Base-by-base conservation (phyloP, 108 stramenopile genomes). In the Cyclotella cryptica region DNA sequence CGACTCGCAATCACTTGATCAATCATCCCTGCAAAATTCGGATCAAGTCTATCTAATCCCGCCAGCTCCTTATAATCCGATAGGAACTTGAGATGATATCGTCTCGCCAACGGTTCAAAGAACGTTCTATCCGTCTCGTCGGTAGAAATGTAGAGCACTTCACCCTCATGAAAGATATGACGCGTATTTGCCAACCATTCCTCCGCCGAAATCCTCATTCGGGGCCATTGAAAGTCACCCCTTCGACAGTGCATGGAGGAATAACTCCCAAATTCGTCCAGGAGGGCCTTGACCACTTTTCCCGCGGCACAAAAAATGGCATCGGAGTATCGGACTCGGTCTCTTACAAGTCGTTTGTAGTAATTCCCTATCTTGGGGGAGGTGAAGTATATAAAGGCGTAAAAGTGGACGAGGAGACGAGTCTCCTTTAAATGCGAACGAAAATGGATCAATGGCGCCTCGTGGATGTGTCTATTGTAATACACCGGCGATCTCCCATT, bases 301-400 rank as follows among this genome's bases (percentile, higher is more conserved):
- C 92, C 96, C 44, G 90, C 94, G 9, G 89, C 89, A 67, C 96
- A 97, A 42, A 90, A 88, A 9, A 97, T 95, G 68, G 86, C 77
- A 77, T 97, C 92, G 18, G 77, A 77, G 77, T 94, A 95, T 61
- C 90, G 89, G 58, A 95, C 79, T 45, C 76, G 87, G 74, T 96
- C 95, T 47, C 96, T 83, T 0, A 96, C 85, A 19, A 95, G 87
- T 24, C 96, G 83, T 71, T 91, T 88, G 71, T 77, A 92, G 73
- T 86, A 88, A 55, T 88, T 83, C 46, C 86, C 92, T 69, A 90
- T 80, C 13, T 47, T 69, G 14, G 88, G 82, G 72, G 93, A 83
- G 0, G 86, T 88, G 55, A 94, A 96, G 62, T 92, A 85, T n/a
- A 93, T 75, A 57, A 91, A 88, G 39, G 72, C 80, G 74, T 97